Evolutionary conservation across 768 basidiomycete species (phyloP), one percentile per base, ranked within the genome.

Genomic region (Agaricus bisporus): DNA sequence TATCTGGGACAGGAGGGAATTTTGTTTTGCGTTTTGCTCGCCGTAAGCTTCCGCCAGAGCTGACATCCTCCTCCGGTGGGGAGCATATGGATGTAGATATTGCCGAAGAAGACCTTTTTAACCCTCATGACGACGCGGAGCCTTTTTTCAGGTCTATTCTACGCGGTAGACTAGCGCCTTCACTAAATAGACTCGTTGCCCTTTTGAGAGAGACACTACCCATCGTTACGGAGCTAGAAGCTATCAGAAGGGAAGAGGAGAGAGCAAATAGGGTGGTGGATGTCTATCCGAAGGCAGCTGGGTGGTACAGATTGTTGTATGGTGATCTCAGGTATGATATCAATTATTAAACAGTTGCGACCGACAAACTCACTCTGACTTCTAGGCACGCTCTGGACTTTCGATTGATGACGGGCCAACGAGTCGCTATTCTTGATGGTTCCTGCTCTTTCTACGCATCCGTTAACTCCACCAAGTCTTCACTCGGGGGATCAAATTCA

Each of bases 81-180:
- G 56, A 64, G 56, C 44, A 60, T 12, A 64, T 60, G 62, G 64
- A 64, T 17, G 59, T 56, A 43, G 55, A 57, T 41, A 55, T 32
- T 41, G 51, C 47, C 12, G 56, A 60, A n/a, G 55, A 54, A 28
- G 65, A 73, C 45, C 49, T 60, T 7, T 79, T 76, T 59, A 88
- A 90, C 59, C 91, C 92, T 2, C 93, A 95, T 59, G 81, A 84
- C 56, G 83, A 86, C 57, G 82, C 88, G 6, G 88, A 90, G 55
- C 81, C 81, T 1, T 88, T 84, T 63, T 68, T 95, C n/a, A 77
- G 85, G 3, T 77, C 79, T 50, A 76, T 90, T 20, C 68, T 95
- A 38, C 82, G 83, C 52, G 83, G 87, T 6, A 72, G 77, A 25
- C 76, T 89, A 11, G 78, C 84, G 1, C 74, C 77, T 6, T 83